phyloP scores from a whole-genome alignment of 768 basidiomycete species.

The Pleurotus giganteus region DNA sequence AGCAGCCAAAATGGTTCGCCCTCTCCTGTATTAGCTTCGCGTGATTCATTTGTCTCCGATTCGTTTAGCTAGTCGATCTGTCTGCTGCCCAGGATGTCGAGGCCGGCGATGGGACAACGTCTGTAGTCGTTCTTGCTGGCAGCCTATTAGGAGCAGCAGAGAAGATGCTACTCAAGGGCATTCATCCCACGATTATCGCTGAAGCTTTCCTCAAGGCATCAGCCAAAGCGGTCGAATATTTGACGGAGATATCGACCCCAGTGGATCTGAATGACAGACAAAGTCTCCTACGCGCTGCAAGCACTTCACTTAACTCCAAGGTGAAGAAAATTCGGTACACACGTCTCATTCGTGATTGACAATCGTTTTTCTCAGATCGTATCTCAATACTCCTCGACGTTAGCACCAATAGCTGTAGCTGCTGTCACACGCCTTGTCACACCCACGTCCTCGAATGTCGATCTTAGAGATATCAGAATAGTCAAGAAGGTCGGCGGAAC shows the following conservation, averaged over 20 bases:
- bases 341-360: slow-evolving; percentile 4
- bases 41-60: slow-evolving; percentile 11
- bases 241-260: slow-evolving; percentile 89
- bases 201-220: slow-evolving; percentile 95
- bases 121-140: slow-evolving; percentile 95
- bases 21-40: slow-evolving; percentile 1
- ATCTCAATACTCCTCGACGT: slow-evolving; percentile 96
- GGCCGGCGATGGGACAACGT: slow-evolving; percentile 97
- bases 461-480: slow-evolving; percentile 92
- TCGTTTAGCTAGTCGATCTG: slow-evolving; percentile 84
- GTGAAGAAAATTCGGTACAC: slow-evolving; percentile 32
- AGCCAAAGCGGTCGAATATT: slow-evolving; percentile 87
- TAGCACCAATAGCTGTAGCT: slow-evolving; percentile 98
- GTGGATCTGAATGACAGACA: slow-evolving; percentile 88
- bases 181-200: slow-evolving; percentile 96
- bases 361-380: slow-evolving; percentile 76
- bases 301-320: slow-evolving; percentile 95
- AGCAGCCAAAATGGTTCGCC: slow-evolving; percentile 89
- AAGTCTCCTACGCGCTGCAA: slow-evolving; percentile 86
- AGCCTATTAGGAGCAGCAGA: slow-evolving; percentile 92
- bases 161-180: slow-evolving; percentile 94
- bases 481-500: slow-evolving; percentile 99
- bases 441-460: slow-evolving; percentile 89
- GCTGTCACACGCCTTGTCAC: slow-evolving; percentile 92
- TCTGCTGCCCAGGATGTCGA: slow-evolving; percentile 98